Base-by-base conservation (phyloP, 2,329 filamentous ascomycete species). In the Davidsoniella eucalypti region DNA sequence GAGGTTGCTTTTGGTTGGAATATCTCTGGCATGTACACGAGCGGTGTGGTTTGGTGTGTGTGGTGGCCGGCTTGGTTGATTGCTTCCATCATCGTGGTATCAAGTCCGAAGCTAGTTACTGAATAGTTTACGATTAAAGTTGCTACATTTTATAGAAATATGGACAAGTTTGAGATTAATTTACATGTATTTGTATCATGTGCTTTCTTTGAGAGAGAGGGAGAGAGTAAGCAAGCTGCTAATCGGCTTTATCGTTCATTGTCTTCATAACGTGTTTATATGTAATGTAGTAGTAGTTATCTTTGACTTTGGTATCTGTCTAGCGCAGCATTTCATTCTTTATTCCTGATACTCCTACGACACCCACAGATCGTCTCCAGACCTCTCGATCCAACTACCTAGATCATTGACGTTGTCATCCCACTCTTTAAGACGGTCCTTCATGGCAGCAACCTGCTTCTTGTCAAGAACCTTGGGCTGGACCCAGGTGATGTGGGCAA, bases 391-490 rank as follows among this genome's bases (percentile, higher is more conserved):
- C 87, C 88, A 96, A 69, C 94, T 92, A 55, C 90, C 90, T 52
- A 98, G 73, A 65, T 92, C 82, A 64, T 96, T 95, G 56, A 98
- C 90, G 62, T 87, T 94, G 47, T 82, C 80, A 64, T 95, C 88
- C 92, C 92, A 98, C 60, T 98, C 90, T 63, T 83, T 81, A 61
- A 98, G 68, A 58, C 92, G 74, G 61, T 78, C 73, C 60, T 86
- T 78, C 90, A 98, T 95, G 60, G 81, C 85, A 60, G 84, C 85
- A 59, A 98, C 94, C 71, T 96, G 92, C 66, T 79, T 80, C 79
- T 88, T 87, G 65, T 96, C 92, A 57, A 98, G 69, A 29, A 98
- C 88, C 75, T 96, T 96, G 18, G 92, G 92, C 69, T 98, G 92
- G 53, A 98, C 92, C 92, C 92, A 98, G 60, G 90, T 90, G 67